A percentile compares a stretch with the other conserved stretches of the same genome.
These are phyloP conservation scores for Taiozyma onychis DNA, from an alignment of 1,139 yeast genomes.

Conservation along the genomic window DNA sequence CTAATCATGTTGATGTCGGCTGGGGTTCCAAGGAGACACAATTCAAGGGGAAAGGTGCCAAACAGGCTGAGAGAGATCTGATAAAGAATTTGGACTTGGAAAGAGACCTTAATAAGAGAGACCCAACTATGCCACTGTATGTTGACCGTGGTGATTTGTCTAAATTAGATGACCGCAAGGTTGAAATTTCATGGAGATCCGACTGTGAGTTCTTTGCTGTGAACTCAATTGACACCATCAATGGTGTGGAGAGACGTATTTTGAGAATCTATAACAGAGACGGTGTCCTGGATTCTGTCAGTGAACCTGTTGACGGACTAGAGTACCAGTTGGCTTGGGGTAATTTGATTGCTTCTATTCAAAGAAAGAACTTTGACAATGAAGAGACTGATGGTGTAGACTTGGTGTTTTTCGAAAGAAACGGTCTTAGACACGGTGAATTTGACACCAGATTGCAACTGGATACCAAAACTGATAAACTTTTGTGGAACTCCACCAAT, in stretches of 20 bases:
- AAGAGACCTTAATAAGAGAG: conserved; percentile 58
- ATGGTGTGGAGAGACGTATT: conserved; percentile 56
- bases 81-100: conserved; percentile 66
- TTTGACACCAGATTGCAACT: conserved; percentile 62
- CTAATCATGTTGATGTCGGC: conserved; percentile 92
- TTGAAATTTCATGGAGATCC: conserved; percentile 84
- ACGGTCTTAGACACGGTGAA: conserved; percentile 89
- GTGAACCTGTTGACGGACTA: conserved; percentile 85
- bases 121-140: conserved; percentile 84
- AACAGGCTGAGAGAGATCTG: conserved; percentile 59
- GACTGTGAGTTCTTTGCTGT: conserved; percentile 84
- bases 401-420: conserved; percentile 83
- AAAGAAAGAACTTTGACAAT: conserved; percentile 39
- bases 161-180: conserved; percentile 40
- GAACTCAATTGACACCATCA: conserved; percentile 48
- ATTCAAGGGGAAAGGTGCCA: conserved; percentile 90
- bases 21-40: conserved; percentile 99
- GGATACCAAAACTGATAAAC: conserved; percentile 36
- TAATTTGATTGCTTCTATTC: conserved; percentile 76
- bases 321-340: conserved; percentile 86
- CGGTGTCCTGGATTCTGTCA: conserved; percentile 74
- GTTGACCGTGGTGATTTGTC: conserved; percentile 67
- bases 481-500: conserved; percentile 81
- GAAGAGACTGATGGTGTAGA: conserved; percentile 27
- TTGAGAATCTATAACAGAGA: conserved; percentile 78